Conservation (phyloP, 345 rosid genomes). For the Moringa oleifera region DNA sequence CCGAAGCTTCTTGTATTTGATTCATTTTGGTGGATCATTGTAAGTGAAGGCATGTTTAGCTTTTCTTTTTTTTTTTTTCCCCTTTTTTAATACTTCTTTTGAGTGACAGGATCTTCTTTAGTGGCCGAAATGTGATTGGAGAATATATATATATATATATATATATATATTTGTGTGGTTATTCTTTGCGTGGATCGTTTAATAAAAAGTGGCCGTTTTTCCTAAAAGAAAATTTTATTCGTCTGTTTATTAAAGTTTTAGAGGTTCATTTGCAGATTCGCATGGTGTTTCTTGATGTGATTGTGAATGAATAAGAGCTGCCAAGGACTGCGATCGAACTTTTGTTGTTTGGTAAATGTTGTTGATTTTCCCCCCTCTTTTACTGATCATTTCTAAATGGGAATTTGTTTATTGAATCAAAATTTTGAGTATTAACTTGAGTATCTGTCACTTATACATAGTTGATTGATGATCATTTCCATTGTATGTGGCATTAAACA, state of each 20-base stretch:
- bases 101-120: conserved; percentile 7
- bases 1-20: conserved; percentile 9
- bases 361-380: not conserved
- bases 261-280: not conserved
- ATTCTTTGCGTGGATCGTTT: conserved; percentile 39
- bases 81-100: too few relatives aligned
- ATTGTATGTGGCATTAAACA: not conserved
- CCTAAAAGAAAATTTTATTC: not conserved
- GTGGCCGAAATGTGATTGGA: conserved; percentile 15
- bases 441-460: not conserved
- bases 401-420: not conserved
- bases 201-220: conserved; percentile 17
- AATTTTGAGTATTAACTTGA: not conserved
- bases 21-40: conserved; percentile 28
- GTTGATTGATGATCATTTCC: not conserved
- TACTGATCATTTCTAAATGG: not conserved
- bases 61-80: not conserved
- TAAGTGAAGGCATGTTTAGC: conserved; percentile 23
- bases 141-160: not conserved
- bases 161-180: not conserved
- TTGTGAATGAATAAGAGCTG: conserved; percentile 11
- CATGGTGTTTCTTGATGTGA: conserved; percentile 11
- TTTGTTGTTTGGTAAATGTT: conserved; percentile 2
- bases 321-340: not conserved
- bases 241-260: not conserved